Evolutionary conservation across 2,329 filamentous ascomycete genomes (phyloP).

Genomic region (Cladophialophora exuberans): DNA sequence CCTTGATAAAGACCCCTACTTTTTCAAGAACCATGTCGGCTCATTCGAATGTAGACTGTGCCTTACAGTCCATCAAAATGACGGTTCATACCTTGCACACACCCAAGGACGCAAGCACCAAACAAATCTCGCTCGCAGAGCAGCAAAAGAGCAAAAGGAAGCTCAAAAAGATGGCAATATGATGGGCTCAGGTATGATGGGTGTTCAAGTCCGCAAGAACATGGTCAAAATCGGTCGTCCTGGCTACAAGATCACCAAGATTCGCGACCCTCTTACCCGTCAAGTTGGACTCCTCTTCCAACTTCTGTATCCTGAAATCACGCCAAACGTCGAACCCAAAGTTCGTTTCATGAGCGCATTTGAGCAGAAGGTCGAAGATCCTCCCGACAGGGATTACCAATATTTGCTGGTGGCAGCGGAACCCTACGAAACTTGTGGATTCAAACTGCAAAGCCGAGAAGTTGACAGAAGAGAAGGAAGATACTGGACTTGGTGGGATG

Average conservation of each 20-base stretch:
- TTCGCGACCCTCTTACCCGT: constrained; percentile 81
- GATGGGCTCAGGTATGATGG: constrained; percentile 68
- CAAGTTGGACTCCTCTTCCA: constrained; percentile 95
- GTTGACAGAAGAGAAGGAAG: constrained; percentile 85
- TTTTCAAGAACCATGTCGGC: constrained; percentile 99
- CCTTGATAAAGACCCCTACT: constrained; percentile 98
- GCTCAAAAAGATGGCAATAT: constrained; percentile 70
- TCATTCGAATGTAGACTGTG: constrained; percentile 97
- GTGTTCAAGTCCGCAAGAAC: constrained; percentile 76
- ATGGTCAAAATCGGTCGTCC: constrained; percentile 93
- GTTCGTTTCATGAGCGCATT: constrained; percentile 98
- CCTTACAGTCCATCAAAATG: constrained; percentile 96
- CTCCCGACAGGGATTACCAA: constrained; percentile 88
- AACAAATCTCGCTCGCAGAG: constrained; percentile 93
- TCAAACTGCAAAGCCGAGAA: constrained; percentile 93
- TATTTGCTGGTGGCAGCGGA: constrained; percentile 94
- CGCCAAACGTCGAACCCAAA: constrained; percentile 72
- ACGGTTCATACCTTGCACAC: constrained; percentile 97
- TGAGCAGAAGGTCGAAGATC: constrained; percentile 91
- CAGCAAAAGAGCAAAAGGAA: constrained; percentile 92
- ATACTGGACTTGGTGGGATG: constrained; percentile 95
- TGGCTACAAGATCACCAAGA: constrained; percentile 97
- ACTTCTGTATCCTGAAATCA: constrained; percentile 91
- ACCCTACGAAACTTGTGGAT: constrained; percentile 95
- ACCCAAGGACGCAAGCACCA: constrained; percentile 99